Evolutionary conservation across 1,284 basidiomycete species (phyloP), one percentile per base, ranked within the genome.

Genomic region (Heliocybe sulcata): DNA sequence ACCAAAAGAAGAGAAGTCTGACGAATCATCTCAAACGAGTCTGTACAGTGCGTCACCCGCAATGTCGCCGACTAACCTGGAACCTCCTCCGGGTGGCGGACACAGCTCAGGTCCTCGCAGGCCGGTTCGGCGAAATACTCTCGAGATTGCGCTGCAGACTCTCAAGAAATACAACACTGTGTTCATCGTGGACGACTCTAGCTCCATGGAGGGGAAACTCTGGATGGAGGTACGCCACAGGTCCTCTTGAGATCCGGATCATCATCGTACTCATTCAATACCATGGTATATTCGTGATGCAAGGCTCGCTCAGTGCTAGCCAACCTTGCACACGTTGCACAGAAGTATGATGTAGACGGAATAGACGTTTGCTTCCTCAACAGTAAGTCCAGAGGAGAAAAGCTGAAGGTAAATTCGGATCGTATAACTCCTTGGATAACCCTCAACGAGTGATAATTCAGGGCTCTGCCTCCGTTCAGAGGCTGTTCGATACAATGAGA

Each of bases 121-220:
- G 38, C 38, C 38, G 19, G 14, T 29, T 49, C 47, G 47, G 23
- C 12, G 47, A 22, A 49, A 49, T 26, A 49, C 64, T 26, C 58
- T 64, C 22, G 77, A 81, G 59, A 66, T 79, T 55, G 74, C 70
- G 2, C 60, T 82, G 4, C 68, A 74, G 35, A 70, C 65, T 3
- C 63, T 83, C 11, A 59, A 64, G 31, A 64, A 70, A 53, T 83
- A 79, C 57, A 71, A 83, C 45, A 83, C 79, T 0, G 72, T 81
- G 4, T 68, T 83, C 38, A 59, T 82, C 26, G 67, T 84, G 45
- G 82, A 85, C 62, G 83, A 85, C 62, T 84, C 82, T 0, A 65
- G 62, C 4, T 83, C 82, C 10, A 85, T 85, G 82, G 53, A 57
- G 12, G 74, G 71, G 2, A 52, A 57, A 1, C 66, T 69, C 20